Base-by-base conservation (phyloP, 208 protist species). In the Tritrichomonas foetus region DNA sequence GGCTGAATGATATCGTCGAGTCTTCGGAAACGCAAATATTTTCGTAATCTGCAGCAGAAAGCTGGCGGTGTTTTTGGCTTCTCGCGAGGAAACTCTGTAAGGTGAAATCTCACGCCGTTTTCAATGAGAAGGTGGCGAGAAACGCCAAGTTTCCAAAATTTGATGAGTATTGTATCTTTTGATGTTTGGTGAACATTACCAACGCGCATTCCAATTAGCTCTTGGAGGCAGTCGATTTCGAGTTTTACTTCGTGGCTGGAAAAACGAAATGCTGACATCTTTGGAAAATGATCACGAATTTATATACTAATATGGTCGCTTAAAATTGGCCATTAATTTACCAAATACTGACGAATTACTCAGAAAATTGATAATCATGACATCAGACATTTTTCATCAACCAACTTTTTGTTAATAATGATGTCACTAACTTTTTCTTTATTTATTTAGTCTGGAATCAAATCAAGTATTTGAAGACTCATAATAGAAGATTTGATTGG, bases 1-100 rank as follows among this genome's bases (percentile, higher is more conserved):
- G 78, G 78, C n/a, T 89, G 78, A 57, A 89, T 89, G 11, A 89
- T 89, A 89, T 89, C 78, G 41, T 89, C 47, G 11, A 89, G 47
- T 39, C 78, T 53, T 57, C 78, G 25, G 30, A 89, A 89, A 53
- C 78, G 44, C 14, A 89, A 47, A 20, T 44, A 89, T 89, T 89
- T 89, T 11, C 78, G 41, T 27, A 89, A 33, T n/a, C 78, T 53
- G 20, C 41, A 53, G 30, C 78, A 89, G 30, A 89, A 89, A 57
- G 33, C 78, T 49, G 78, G 78, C 1, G 78, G 78, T 27, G 47
- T 49, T 57, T 89, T 89, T 0, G 78, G 78, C 78, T 89, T 89
- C 47, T 89, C 78, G 2, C 78, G 41, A n/a, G 78, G 78, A 47
- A 89, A 89, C 0, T 89, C 78, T 53, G 78, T 89, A 39, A 89